phyloP scores from a whole-genome alignment of 768 basidiomycete species.

The Serendipita sp. region DNA sequence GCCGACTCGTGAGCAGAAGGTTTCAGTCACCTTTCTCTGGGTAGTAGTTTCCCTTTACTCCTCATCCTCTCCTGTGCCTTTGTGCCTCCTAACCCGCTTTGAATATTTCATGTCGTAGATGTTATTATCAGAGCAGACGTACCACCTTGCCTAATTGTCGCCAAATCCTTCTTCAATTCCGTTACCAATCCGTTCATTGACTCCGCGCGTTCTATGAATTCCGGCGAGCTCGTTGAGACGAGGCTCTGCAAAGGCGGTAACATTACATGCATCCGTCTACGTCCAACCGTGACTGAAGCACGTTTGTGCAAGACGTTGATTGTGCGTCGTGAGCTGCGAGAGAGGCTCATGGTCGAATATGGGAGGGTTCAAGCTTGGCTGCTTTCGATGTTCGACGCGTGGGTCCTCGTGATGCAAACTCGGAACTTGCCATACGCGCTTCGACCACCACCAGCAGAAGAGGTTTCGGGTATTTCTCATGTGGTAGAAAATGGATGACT shows the following conservation, averaged over 20 bases:
- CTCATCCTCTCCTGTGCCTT: constrained; percentile 64
- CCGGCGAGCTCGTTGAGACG: constrained; percentile 50
- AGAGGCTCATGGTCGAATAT: no score
- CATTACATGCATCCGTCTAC: no score
- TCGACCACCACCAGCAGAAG: no score
- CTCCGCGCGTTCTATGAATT: constrained; percentile 49
- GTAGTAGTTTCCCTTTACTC: constrained; percentile 65
- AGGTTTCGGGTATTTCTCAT: no score
- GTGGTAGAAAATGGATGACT: no score
- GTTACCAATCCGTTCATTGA: constrained; percentile 52
- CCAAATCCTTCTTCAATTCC: constrained; percentile 45
- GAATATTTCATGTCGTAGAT: neutral
- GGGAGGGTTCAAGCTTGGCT: no score
- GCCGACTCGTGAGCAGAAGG: neutral
- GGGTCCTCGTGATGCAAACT: no score
- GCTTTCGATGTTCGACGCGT: no score
- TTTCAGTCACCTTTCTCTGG: constrained; percentile 56
- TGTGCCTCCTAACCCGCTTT: constrained; percentile 32
- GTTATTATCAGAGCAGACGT: neutral
- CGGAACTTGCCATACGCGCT: no score
- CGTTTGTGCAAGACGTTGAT: no score
- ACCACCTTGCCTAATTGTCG: constrained; percentile 40
- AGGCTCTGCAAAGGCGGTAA: constrained; percentile 21
- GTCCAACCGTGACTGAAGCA: no score
- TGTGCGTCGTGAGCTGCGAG: no score